Evolutionary conservation across 148 eudicot species (phyloP), one percentile per base, ranked within the genome.

Genomic region (Amaranthus hypochondriacus): DNA sequence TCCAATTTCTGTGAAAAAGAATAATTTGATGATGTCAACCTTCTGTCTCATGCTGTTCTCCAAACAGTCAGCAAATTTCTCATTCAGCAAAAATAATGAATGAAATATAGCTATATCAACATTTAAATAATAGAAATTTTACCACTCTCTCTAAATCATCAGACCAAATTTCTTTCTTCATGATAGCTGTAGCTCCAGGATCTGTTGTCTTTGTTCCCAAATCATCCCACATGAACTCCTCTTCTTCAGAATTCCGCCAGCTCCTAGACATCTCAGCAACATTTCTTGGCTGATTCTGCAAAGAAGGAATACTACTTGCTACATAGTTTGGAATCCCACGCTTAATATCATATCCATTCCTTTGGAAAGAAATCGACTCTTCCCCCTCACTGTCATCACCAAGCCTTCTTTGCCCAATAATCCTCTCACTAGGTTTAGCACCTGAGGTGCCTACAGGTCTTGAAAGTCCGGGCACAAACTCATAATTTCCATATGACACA

Each of bases 201-300:
- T 77, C 85, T 64, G 77, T 68, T 59, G 79, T 75, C 64, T 77
- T 83, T 49, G 91, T 80, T 68, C 83, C 87, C 80, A 90, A 75
- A 67, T 87, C 92, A 73, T 90, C 92, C 98, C 98, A 92, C 78
- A 78, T 79, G 66, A 75, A 95, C 88, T 95, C 97, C 88, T 95
- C 98, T 76, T 95, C 98, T 68, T 90, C 97, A 65, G 96, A 87
- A 83, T 87, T 84, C 81, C 92, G 88, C 98, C 98, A 95, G 89
- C 88, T 92, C 79, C 74, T 75, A 74, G 85, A 81, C 58, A 87
- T 56, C 60, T 78, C 96, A 68, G 79, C 74, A 64, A 82, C 77
- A 71, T 83, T 85, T 84, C 79, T 86, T 63, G 81, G 80, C 51
- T 83, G 58, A 66, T 74, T 83, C 50, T 78, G 84, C 69, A 57